Evolutionary conservation across 495 filamentous ascomycete genomes (phyloP).

Genomic region (Ramalina peruviana): DNA sequence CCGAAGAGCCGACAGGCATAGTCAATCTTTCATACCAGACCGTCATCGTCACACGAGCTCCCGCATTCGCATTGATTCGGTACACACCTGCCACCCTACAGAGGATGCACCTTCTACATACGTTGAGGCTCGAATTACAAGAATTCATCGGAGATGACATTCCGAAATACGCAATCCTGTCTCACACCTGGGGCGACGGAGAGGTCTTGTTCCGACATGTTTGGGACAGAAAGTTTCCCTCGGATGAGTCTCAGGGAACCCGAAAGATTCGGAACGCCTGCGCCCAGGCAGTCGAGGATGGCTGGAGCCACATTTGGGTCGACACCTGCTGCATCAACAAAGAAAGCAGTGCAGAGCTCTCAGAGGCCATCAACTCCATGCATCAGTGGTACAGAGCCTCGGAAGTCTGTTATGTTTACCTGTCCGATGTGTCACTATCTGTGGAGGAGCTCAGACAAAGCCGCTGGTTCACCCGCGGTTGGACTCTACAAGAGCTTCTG

Average conservation of each 20-base stretch:
- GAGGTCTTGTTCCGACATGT: conserved; percentile 22
- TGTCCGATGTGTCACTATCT: conserved; percentile 18
- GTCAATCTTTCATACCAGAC: no score
- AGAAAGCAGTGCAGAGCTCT: conserved; percentile 20
- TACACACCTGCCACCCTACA: no score
- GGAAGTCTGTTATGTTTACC: conserved; percentile 10
- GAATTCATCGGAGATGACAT: conserved; percentile 20
- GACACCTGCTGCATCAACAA: conserved; percentile 29
- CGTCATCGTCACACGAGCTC: no score
- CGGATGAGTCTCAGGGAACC: no score
- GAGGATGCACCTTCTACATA: conserved; percentile 31
- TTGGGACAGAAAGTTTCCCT: no score
- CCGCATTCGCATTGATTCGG: no score
- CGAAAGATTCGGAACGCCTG: conserved; percentile 16
- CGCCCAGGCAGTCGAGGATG: conserved; percentile 8
- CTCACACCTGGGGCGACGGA: conserved; percentile 23
- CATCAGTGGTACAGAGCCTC: conserved; percentile 15
- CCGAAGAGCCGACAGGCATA: no score
- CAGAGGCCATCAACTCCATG: conserved; percentile 31
- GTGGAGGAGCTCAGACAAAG: conserved; percentile 16
- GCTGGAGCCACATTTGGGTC: conserved; percentile 21
- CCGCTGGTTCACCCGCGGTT: conserved; percentile 31
- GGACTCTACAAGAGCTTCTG: conserved; percentile 32
- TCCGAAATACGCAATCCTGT: conserved; percentile 23
- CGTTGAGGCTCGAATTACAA: conserved; percentile 22